Evolutionary conservation across 2,329 filamentous ascomycete species (phyloP).

Genomic region (Trichoderma guizhouense): DNA sequence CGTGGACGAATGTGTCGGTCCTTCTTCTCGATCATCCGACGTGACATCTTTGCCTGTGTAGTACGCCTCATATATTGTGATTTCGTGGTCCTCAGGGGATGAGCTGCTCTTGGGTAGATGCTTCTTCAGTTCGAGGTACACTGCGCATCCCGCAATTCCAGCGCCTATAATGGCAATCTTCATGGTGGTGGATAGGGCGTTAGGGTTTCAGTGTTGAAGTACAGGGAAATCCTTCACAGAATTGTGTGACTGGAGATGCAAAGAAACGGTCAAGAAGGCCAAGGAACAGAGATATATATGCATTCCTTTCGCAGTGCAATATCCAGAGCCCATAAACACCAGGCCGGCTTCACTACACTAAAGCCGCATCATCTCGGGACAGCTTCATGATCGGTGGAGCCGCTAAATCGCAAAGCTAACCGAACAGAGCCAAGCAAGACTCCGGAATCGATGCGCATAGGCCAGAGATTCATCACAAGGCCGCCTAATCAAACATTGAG

Average conservation of each 20-base stretch:
- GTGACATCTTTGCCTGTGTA: constrained; percentile 22
- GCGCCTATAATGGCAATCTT: constrained; percentile 27
- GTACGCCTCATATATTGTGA: constrained; percentile 29
- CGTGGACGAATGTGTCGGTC: constrained; percentile 24
- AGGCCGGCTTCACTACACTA: not conserved
- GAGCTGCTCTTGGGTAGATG: constrained; percentile 19
- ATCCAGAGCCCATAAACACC: not conserved
- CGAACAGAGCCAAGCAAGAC: not conserved
- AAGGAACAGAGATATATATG: not conserved
- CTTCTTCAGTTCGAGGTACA: constrained; percentile 26
- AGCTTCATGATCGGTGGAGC: constrained; percentile 5
- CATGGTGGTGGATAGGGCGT: constrained; percentile 17
- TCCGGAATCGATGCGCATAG: not conserved
- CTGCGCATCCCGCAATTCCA: constrained; percentile 26
- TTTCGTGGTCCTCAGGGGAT: constrained; percentile 14
- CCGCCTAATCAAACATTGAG: not conserved
- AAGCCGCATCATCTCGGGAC: not conserved
- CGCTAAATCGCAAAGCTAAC: constrained; percentile 18
- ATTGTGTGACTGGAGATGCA: too few relatives aligned
- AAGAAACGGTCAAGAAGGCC: not conserved
- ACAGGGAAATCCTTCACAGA: accelerated
- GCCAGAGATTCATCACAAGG: not conserved
- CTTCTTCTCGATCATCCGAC: constrained; percentile 21
- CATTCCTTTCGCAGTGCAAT: not conserved
- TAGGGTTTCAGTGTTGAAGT: not conserved